Base-by-base conservation (phyloP, 2,329 filamentous ascomycete genomes). In the Neophaeococcomyces mojaviensis region DNA sequence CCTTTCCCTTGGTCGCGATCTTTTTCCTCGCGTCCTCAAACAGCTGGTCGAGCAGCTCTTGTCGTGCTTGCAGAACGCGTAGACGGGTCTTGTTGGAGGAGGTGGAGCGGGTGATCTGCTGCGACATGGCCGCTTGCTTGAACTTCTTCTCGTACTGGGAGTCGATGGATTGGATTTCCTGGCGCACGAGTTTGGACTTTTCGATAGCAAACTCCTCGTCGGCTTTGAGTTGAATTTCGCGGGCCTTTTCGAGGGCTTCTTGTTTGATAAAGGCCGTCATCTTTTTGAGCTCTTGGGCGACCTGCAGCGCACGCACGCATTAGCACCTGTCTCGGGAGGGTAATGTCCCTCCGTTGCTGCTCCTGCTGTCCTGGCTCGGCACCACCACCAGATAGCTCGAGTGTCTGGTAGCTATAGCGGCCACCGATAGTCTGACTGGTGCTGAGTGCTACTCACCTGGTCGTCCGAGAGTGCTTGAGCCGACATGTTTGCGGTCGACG, bases 221-320 rank as follows among this genome's bases (percentile, higher is more conserved):
- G 68, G 92, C 92, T 73, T 97, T 97, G 73, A 97, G 84, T 64
- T 92, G 81, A 69, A 98, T 97, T 71, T 98, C 92, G 65, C 86
- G 86, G 61, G 88, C 88, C 72, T 98, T 98, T 68, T 98, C 92
- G 63, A 85, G 79, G 49, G 92, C 92, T 74, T 98, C 92, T 73
- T 97, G 92, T 69, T 88, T 87, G 81, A 98, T 98, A 80, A 98
- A 98, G 65, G 89, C 90, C 50, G 92, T 97, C 92, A 98, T 98
- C 81, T 98, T 98, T 78, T 87, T 89, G 71, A 98, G 86, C 81
- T 98, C 92, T 72, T 87, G 83, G 72, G 86, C 83, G 78, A 98
- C 92, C 88, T 97, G 67, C 22, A 36, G 49, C n/a, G n/a, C 50
- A 20, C 34, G 30, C n/a, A 18, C 20, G 18, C 40, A 26, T 47